phyloP scores from a whole-genome alignment of 306 rosid genomes.

The Ormosia semicastrata region DNA sequence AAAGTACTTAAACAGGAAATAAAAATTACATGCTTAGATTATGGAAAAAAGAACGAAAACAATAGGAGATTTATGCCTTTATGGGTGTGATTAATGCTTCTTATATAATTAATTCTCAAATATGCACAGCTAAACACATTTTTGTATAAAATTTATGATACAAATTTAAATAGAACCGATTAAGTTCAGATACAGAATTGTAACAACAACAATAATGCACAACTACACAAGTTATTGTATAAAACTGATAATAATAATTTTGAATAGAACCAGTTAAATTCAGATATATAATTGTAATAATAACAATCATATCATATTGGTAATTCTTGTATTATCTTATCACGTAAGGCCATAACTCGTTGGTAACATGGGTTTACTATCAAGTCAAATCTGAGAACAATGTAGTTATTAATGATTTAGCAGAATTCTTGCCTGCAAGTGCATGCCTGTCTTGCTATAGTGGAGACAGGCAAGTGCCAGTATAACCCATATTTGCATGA shows the following conservation, averaged over 20 bases:
- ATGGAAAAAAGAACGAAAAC: not conserved
- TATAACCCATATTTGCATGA: not conserved
- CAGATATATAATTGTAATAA: not conserved
- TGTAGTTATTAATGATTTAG: not conserved
- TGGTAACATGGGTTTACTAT: not conserved
- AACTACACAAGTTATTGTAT: not conserved
- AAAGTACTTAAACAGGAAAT: not conserved
- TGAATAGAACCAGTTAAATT: not conserved
- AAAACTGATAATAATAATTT: not conserved
- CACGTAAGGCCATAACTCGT: not conserved
- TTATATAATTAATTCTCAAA: not conserved
- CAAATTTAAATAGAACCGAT: not conserved
- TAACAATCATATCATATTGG: not conserved
- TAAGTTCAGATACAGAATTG: not conserved
- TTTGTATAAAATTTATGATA: not conserved
- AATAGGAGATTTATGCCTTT: not conserved
- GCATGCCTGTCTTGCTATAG: conserved; percentile 17
- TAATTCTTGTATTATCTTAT: not conserved
- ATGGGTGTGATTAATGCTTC: not conserved
- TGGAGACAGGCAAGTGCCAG: not conserved
- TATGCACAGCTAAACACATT: not conserved
- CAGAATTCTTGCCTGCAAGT: not conserved
- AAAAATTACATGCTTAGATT: not conserved
- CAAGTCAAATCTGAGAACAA: not conserved
- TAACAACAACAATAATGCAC: not conserved